Percentiles rank a stretch among this genome's conserved stretches.
Conservation (phyloP, 805 yeast species). For the Sugiyamaella qingdaonensis region DNA sequence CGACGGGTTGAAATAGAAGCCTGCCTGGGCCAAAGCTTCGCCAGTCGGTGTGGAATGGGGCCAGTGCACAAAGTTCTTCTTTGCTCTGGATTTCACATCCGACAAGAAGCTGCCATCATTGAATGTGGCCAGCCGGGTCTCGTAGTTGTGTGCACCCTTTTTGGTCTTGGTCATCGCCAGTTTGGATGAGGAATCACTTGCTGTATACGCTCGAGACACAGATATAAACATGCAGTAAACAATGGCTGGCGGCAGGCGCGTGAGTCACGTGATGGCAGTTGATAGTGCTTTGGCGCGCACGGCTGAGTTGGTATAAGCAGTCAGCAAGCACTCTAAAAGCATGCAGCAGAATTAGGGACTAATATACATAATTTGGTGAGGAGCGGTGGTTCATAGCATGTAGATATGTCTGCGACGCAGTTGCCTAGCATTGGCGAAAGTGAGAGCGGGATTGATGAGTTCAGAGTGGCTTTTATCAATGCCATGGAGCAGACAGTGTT, state of each 20-base stretch:
- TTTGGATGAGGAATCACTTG: no score
- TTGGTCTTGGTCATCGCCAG: constrained; percentile 4
- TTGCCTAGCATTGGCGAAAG: no score
- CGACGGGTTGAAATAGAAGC: constrained; percentile 57
- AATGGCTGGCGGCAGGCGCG: background rate
- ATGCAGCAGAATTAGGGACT: no score
- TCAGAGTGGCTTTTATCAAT: background rate
- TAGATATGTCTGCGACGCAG: no score
- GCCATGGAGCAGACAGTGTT: background rate
- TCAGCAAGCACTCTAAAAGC: no score
- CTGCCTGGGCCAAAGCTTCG: constrained; percentile 48
- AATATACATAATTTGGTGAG: background rate
- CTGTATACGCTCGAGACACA: background rate
- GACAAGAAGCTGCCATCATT: constrained; percentile 10
- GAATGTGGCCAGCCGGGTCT: constrained; percentile 17
- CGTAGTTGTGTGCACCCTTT: constrained; percentile 12
- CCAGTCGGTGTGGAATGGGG: constrained; percentile 25
- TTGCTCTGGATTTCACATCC: constrained; percentile 18
- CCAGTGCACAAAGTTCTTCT: constrained; percentile 22
- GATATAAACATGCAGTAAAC: constrained; percentile 1
- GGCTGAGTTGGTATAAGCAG: no score
- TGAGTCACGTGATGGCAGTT: background rate
- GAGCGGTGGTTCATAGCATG: background rate
- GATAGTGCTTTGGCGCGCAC: background rate
- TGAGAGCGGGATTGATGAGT: background rate